Conservation (phyloP, 495 filamentous ascomycete genomes). For the Penicillium cosmopolitanum region DNA sequence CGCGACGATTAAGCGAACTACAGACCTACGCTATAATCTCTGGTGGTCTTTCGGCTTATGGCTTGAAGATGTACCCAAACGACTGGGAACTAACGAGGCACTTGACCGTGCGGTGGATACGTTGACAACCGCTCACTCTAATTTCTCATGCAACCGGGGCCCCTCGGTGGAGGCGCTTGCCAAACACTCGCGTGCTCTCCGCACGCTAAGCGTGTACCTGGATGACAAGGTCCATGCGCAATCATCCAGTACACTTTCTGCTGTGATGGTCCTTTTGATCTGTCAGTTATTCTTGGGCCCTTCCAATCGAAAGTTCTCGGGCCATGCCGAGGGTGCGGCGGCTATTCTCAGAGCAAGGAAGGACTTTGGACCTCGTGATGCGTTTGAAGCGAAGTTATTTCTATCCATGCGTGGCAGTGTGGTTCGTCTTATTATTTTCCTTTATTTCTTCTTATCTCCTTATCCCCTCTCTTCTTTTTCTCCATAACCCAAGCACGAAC, state of each 20-base stretch:
- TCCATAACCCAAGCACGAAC: no score
- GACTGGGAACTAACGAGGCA: conserved; percentile 46
- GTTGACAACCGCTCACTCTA: conserved; percentile 36
- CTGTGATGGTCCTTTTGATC: conserved; percentile 47
- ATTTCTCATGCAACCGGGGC: conserved; percentile 26
- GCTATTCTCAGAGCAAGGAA: conserved; percentile 44
- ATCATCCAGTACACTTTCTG: conserved; percentile 45
- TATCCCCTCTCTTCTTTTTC: background rate
- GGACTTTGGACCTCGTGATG: conserved; percentile 32
- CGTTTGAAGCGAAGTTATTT: conserved; percentile 44
- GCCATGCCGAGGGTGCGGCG: conserved; percentile 46
- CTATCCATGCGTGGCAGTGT: conserved; percentile 44
- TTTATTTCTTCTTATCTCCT: background rate
- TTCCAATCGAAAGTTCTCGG: conserved; percentile 19
- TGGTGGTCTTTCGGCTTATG: conserved; percentile 46
- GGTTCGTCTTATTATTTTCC: conserved; percentile 26
- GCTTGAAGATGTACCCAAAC: conserved; percentile 40
- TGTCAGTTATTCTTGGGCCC: conserved; percentile 38
- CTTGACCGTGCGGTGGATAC: conserved; percentile 45
- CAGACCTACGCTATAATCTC: conserved; percentile 48
- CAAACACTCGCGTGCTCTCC: conserved; percentile 45
- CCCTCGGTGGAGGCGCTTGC: conserved; percentile 28
- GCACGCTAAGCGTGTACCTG: conserved; percentile 37
- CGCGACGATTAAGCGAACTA: conserved; percentile 30
- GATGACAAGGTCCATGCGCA: conserved; percentile 41